A percentile compares a stretch with the other conserved stretches of the same genome.
These are phyloP conservation scores for Protostelium mycophagum DNA, from an alignment of 78 protist species.

Conservation along the genomic window DNA sequence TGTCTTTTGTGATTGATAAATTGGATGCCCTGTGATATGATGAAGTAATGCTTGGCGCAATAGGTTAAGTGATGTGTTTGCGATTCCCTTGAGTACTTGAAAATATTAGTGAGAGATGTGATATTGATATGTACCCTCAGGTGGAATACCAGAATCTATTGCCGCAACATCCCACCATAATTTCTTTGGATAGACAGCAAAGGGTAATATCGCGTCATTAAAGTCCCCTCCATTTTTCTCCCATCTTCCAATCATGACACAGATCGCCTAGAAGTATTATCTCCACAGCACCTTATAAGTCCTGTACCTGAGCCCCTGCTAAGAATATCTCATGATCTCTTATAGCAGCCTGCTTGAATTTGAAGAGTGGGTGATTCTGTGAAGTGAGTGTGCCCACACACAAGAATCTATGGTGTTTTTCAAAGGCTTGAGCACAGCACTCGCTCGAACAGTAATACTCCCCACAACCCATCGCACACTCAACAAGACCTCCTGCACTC, in stretches of 20 bases:
- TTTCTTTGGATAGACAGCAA: neutral
- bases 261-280: neutral
- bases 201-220: neutral
- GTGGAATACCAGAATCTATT: neutral
- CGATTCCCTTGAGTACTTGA: neutral
- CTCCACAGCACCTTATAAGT: no score
- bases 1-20: neutral
- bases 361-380: slow-evolving; percentile 26
- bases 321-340: slow-evolving; percentile 49
- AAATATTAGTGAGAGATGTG: neutral
- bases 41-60: neutral
- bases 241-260: neutral
- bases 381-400: slow-evolving; percentile 48
- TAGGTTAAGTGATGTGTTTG: neutral
- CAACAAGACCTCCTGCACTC: no score
- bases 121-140: neutral
- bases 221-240: neutral
- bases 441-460: slow-evolving; percentile 46
- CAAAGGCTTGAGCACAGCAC: slow-evolving; percentile 37
- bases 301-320: slow-evolving; percentile 38
- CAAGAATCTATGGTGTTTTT: slow-evolving; percentile 36
- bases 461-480: slow-evolving; percentile 39
- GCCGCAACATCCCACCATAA: neutral
- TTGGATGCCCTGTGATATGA: neutral
- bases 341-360: slow-evolving; percentile 41